A percentile compares a stretch with the other conserved stretches of the same genome.
Conservation (phyloP, 1,139 yeast species). For the Nakaseomyces nivariensis region DNA sequence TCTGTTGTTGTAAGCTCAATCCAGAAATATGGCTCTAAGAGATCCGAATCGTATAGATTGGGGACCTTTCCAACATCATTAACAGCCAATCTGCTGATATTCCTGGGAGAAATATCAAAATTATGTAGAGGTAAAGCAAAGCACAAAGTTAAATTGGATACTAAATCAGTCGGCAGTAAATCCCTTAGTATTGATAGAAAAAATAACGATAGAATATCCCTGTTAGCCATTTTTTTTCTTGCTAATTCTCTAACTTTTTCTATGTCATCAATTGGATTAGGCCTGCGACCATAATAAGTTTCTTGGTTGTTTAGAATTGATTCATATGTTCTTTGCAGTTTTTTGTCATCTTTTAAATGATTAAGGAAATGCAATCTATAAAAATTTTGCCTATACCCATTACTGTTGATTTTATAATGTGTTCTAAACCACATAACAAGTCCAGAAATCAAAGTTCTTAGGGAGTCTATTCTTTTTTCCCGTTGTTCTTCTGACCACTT, state of each 20-base stretch:
- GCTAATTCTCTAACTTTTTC: slow-evolving; percentile 17
- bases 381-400: slow-evolving; percentile 22
- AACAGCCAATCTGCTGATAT: slow-evolving; percentile 4
- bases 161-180: slow-evolving; percentile 7
- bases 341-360: slow-evolving; percentile 2
- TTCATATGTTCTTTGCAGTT: not conserved
- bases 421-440: slow-evolving; percentile 20
- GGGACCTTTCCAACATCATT: slow-evolving; percentile 13
- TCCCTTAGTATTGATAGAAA: slow-evolving; percentile 16
- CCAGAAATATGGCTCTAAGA: slow-evolving; percentile 22
- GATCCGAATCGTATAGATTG: slow-evolving; percentile 20
- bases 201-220: slow-evolving; percentile 18
- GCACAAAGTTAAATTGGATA: slow-evolving; percentile 10
- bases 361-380: slow-evolving; percentile 12
- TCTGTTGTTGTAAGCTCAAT: slow-evolving; percentile 12
- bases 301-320: slow-evolving; percentile 10
- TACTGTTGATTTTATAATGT: slow-evolving; percentile 19
- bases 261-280: slow-evolving; percentile 4
- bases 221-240: slow-evolving; percentile 14
- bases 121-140: slow-evolving; percentile 20
- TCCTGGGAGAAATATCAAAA: slow-evolving; percentile 7
- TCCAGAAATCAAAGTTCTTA: slow-evolving; percentile 17
- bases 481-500: slow-evolving; percentile 5
- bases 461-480: slow-evolving; percentile 2
- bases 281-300: slow-evolving; percentile 17